A percentile compares a stretch with the other conserved stretches of the same genome.
Conservation (phyloP, 2,329 filamentous ascomycete species). For the Exserohilum turcica region DNA sequence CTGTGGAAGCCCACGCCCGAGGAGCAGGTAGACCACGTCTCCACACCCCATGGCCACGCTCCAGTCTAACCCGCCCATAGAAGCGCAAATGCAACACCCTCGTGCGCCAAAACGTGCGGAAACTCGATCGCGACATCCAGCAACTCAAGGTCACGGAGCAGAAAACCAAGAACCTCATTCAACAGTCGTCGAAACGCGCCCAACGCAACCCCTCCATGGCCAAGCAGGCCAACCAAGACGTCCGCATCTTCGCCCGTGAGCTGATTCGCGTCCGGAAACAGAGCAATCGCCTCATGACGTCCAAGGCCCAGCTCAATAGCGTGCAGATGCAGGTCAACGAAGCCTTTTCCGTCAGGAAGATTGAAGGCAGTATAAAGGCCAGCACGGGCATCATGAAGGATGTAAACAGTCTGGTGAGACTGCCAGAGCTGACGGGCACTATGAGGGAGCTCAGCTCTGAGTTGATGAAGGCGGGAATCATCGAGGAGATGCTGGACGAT, state of each 20-base stretch:
- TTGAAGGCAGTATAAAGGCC: constrained; percentile 86
- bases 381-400: constrained; percentile 96
- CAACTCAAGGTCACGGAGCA: constrained; percentile 76
- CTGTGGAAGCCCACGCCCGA: constrained; percentile 93
- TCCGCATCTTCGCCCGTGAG: constrained; percentile 86
- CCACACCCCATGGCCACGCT: background rate
- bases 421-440: constrained; percentile 85
- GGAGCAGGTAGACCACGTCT: constrained; percentile 70
- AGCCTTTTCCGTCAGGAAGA: constrained; percentile 92
- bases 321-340: constrained; percentile 98
- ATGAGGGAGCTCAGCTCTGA: constrained; percentile 89
- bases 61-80: constrained; percentile 55
- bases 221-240: constrained; percentile 79
- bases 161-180: constrained; percentile 77
- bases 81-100: constrained; percentile 93
- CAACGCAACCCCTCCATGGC: constrained; percentile 79
- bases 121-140: constrained; percentile 90
- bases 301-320: constrained; percentile 87
- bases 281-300: constrained; percentile 74
- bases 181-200: constrained; percentile 79
- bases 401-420: constrained; percentile 80
- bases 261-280: constrained; percentile 82
- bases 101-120: constrained; percentile 86
- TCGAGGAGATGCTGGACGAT: constrained; percentile 96
- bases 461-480: constrained; percentile 91